Evolutionary conservation across 306 rosid species (phyloP), one percentile per base, ranked within the genome.

Genomic region (Ziziphus jujuba): DNA sequence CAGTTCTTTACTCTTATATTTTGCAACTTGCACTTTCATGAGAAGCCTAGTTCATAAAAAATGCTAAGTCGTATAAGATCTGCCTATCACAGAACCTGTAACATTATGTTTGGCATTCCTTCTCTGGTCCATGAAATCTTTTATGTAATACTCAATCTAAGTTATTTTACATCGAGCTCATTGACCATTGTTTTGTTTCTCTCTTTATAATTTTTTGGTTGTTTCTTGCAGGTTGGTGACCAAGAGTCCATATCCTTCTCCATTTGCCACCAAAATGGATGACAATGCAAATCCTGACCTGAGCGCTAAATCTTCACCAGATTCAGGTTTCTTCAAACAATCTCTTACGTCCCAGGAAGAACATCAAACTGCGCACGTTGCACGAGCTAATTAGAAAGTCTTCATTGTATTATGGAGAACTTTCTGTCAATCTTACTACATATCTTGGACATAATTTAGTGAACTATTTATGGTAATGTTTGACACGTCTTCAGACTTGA

Each of bases 231-330:
- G 96, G 84, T 64, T 89, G 77, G 82, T 70, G 19, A 78, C 69
- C 82, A 89, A 55, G 65, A 67, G 33, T 52, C 91, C 96, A 20
- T 86, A 89, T 63, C 69, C 90, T 23, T 63, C 72, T 66, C 66
- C 77, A 34, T 68, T 81, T 49, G 17, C 71, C 31, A 65, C 65
- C 23, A 73, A 60, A 56, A 47, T 9, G 56, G 84, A 44, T 60
- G 69, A 72, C 22, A 69, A 63, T 44, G 35, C 59, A 0, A 75
- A 58, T 16, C 45, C 63, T 62, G 67, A 43, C 72, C 63, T 45
- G 21, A 47, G 54, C 61, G 38, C 33, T 64, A 57, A 74, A 2
- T 63, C 63, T 65, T 54, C 73, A 36, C 64, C 71, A 24, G 75
- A 73, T 28, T 59, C 63, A 36, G 76, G 36, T 59, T 66, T 67